phyloP scores from a whole-genome alignment of 306 rosid genomes.

The Cicer chorassanicum region DNA sequence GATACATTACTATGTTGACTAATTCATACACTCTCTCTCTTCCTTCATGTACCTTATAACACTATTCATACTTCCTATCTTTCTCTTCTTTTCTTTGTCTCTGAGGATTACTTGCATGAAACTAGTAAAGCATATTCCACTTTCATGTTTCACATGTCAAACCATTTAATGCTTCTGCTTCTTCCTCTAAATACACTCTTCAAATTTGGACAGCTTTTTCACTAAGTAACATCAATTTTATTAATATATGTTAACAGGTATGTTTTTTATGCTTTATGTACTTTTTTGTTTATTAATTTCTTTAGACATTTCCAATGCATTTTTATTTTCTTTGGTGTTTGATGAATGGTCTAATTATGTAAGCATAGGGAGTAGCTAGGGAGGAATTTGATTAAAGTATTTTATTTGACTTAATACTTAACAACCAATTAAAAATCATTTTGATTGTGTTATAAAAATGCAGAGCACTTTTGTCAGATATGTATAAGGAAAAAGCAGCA shows the following conservation, averaged over 20 bases:
- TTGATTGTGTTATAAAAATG: conserved; percentile 51
- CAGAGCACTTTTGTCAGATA: conserved; percentile 55
- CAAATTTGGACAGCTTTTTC: conserved; percentile 41
- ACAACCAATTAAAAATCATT: conserved; percentile 47
- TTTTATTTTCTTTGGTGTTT: conserved; percentile 28
- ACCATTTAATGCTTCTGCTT: conserved; percentile 48
- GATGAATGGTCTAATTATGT: conserved; percentile 38
- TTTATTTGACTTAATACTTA: conserved; percentile 49
- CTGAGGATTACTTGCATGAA: conserved; percentile 65
- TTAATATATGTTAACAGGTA: conserved; percentile 45
- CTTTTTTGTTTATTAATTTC: not conserved
- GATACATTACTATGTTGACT: conserved; percentile 91
- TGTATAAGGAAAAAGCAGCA: conserved; percentile 45
- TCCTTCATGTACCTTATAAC: conserved; percentile 46
- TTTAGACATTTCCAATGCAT: conserved; percentile 28
- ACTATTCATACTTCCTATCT: conserved; percentile 27
- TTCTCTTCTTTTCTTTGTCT: conserved; percentile 47
- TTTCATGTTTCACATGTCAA: conserved; percentile 47
- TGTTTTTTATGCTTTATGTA: conserved; percentile 38
- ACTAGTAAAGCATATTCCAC: conserved; percentile 46
- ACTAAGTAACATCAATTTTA: conserved; percentile 36
- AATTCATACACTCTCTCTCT: conserved; percentile 58
- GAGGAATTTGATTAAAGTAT: conserved; percentile 44
- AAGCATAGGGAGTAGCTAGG: conserved; percentile 29
- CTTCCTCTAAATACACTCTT: conserved; percentile 41